Evolutionary conservation across 805 yeast species (phyloP).

Genomic region (Pichia manshurica): DNA sequence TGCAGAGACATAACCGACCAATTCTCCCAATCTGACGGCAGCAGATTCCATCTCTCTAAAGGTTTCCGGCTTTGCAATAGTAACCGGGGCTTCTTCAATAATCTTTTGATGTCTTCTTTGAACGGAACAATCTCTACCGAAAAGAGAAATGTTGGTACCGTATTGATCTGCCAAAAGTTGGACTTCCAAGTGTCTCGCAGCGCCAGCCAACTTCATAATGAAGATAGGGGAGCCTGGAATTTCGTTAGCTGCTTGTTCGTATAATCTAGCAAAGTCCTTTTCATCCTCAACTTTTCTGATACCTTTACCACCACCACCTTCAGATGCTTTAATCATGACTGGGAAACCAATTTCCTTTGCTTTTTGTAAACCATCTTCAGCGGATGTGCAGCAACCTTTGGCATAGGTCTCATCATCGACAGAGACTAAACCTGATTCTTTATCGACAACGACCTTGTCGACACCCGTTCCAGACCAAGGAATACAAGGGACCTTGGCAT

Average conservation of each 20-base stretch:
- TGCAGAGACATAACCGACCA: conserved; percentile 97
- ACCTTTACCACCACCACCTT: conserved; percentile 99
- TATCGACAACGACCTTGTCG: conserved; percentile 68
- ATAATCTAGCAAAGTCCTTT: conserved; percentile 67
- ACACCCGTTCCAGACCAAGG: conserved; percentile 99
- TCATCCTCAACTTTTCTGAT: conserved; percentile 90
- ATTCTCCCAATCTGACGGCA: conserved; percentile 92
- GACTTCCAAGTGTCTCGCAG: conserved; percentile 97
- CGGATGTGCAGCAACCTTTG: conserved; percentile 79
- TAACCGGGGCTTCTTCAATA: conserved; percentile 99
- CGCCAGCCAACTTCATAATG: conserved; percentile 95
- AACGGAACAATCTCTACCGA: conserved; percentile 99
- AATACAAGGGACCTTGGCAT: conserved; percentile 95
- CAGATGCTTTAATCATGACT: conserved; percentile 98
- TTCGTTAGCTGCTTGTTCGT: conserved; percentile 93
- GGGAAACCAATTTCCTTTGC: conserved; percentile 94
- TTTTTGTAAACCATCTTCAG: conserved; percentile 83
- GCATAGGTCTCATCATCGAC: conserved; percentile 80
- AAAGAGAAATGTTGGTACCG: conserved; percentile 93
- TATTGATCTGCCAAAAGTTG: conserved; percentile 97
- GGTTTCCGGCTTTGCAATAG: conserved; percentile 81
- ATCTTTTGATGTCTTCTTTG: conserved; percentile 99
- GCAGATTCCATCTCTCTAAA: conserved; percentile 92
- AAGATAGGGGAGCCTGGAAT: conserved; percentile 99
- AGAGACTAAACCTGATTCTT: conserved; percentile 70